phyloP scores from a whole-genome alignment of 1,284 basidiomycete species.

The Moesziomyces sp. region DNA sequence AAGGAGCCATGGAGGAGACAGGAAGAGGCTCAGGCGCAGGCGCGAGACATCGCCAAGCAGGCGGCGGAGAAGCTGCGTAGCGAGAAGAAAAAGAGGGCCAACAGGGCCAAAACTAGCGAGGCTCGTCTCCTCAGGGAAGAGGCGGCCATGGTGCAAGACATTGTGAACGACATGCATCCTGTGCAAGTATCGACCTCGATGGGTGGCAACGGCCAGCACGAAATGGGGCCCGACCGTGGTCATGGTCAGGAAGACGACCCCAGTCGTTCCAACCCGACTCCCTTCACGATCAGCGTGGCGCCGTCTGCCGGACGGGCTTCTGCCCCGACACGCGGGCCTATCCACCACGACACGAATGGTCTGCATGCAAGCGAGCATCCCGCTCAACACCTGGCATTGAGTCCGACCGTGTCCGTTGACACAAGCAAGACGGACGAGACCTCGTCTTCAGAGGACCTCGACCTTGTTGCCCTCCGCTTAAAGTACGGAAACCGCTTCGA shows the following conservation, averaged over 20 bases:
- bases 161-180: constrained; percentile 26
- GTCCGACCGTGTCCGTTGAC: constrained; percentile 13
- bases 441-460: constrained; percentile 29
- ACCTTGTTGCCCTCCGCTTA: constrained; percentile 30
- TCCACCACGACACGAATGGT: background rate
- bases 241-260: constrained; percentile 6
- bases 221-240: constrained; percentile 11
- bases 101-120: constrained; percentile 12
- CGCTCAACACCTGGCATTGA: background rate
- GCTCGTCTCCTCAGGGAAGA: constrained; percentile 28
- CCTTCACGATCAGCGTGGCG: constrained; percentile 31
- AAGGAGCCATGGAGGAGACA: constrained; percentile 11
- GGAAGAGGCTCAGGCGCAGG: constrained; percentile 17
- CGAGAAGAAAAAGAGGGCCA: constrained; percentile 22
- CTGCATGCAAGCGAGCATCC: background rate
- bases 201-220: background rate
- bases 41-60: constrained; percentile 16
- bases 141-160: constrained; percentile 27
- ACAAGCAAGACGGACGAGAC: constrained; percentile 21
- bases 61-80: constrained; percentile 11
- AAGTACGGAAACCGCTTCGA: background rate
- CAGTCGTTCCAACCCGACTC: background rate
- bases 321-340: background rate
- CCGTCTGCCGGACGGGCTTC: background rate
- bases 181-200: constrained; percentile 1